phyloP scores from a whole-genome alignment of 1,284 basidiomycete species.

The Ceratobasidium sp. region DNA sequence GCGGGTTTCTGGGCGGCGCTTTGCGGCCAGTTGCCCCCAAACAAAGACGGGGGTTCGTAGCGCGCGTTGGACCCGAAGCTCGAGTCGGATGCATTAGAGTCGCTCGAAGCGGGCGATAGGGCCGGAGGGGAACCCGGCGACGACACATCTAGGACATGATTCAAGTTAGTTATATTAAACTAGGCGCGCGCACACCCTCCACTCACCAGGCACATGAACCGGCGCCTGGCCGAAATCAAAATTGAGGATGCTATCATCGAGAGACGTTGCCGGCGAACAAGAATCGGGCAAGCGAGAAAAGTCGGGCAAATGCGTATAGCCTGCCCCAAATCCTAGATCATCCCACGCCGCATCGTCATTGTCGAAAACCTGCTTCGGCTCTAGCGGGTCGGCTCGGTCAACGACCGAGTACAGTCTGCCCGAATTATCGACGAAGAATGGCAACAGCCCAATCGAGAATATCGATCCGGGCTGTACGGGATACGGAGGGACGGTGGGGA shows the following conservation, averaged over 20 bases:
- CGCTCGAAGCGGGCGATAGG: neutral
- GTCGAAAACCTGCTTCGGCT: slow-evolving; percentile 2
- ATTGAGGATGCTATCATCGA: neutral
- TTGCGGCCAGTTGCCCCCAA: neutral
- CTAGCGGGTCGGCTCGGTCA: neutral
- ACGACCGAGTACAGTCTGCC: neutral
- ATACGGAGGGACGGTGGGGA: too few species aligned
- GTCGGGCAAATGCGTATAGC: neutral
- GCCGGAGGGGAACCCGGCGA: neutral
- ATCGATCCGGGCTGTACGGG: neutral
- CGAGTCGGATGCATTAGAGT: neutral
- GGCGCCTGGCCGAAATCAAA: too few species aligned
- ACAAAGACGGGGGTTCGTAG: neutral
- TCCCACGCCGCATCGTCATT: neutral
- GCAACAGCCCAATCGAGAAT: neutral
- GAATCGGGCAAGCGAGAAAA: neutral
- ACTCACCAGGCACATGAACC: too few species aligned
- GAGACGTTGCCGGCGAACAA: neutral
- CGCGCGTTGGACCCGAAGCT: neutral
- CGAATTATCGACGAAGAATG: neutral
- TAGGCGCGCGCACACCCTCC: neutral
- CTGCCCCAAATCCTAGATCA: too few species aligned
- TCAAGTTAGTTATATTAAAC: neutral
- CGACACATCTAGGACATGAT: neutral
- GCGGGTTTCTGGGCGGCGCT: neutral